Conservation (phyloP, 2,329 filamentous ascomycete species). For the Venturia aucupariae region DNA sequence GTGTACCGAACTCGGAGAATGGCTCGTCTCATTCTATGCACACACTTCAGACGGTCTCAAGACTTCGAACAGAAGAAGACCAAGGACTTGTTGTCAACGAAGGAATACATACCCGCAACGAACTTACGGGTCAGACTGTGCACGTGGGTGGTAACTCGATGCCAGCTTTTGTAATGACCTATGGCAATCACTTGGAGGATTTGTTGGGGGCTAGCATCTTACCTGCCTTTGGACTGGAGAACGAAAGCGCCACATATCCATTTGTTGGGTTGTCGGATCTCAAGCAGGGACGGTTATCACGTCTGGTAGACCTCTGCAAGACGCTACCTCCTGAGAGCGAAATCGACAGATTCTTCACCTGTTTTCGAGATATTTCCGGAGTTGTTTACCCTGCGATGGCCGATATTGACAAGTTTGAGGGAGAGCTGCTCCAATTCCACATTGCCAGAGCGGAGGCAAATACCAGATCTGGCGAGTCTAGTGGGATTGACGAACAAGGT, state of each 20-base stretch:
- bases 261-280: slow-evolving; percentile 56
- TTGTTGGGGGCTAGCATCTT: slow-evolving; percentile 52
- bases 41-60: neutral
- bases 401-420: slow-evolving; percentile 46
- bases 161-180: slow-evolving; percentile 48
- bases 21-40: neutral
- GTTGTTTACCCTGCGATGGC: slow-evolving; percentile 53
- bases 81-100: slow-evolving; percentile 30
- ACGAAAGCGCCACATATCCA: slow-evolving; percentile 55
- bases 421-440: slow-evolving; percentile 44
- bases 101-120: slow-evolving; percentile 52
- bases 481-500: slow-evolving; percentile 42
- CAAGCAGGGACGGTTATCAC: slow-evolving; percentile 48
- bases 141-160: slow-evolving; percentile 54
- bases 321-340: slow-evolving; percentile 50
- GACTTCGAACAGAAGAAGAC: neutral
- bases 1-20: slow-evolving; percentile 21
- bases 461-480: slow-evolving; percentile 10
- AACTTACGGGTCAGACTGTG: slow-evolving; percentile 50
- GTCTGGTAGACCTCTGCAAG: slow-evolving; percentile 49
- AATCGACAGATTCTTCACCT: slow-evolving; percentile 39
- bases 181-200: slow-evolving; percentile 36
- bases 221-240: slow-evolving; percentile 53
- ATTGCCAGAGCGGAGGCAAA: slow-evolving; percentile 37
- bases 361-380: slow-evolving; percentile 48